These are phyloP conservation scores for Dioscorea dumetorum DNA, from an alignment of 106 monocot genomes.

Conservation along the genomic window DNA sequence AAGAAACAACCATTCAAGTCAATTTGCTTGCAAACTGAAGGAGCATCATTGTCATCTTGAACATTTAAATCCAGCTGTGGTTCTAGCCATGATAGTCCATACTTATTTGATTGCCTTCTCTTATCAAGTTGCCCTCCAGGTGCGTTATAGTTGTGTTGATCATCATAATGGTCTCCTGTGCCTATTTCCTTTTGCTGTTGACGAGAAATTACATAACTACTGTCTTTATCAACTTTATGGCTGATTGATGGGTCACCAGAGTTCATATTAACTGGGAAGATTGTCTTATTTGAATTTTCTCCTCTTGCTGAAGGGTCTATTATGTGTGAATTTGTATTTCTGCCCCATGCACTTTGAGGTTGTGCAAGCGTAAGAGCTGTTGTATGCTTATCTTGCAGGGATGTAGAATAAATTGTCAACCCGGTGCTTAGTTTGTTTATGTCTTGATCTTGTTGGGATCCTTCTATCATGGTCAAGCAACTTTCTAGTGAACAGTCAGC, in stretches of 20 bases:
- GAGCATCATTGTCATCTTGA: slow-evolving; percentile 8
- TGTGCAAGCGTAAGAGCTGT: not conserved
- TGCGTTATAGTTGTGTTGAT: not conserved
- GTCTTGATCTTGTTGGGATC: slow-evolving; percentile 21
- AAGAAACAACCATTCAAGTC: slow-evolving; percentile 49
- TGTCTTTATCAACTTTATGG: not conserved
- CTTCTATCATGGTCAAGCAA: slow-evolving; percentile 33
- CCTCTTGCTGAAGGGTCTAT: too few species aligned
- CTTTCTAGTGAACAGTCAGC: slow-evolving; percentile 31
- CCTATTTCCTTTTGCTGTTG: slow-evolving; percentile 2
- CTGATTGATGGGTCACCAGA: too few species aligned
- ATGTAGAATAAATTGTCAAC: not conserved
- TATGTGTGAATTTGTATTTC: not conserved
- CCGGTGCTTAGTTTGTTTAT: slow-evolving; percentile 8
- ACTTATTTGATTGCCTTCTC: not conserved
- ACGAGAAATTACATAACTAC: not conserved
- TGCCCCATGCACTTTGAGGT: slow-evolving; percentile 7
- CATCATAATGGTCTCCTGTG: not conserved
- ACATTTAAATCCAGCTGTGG: slow-evolving; percentile 26
- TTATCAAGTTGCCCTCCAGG: slow-evolving; percentile 1
- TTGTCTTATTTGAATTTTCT: too few species aligned
- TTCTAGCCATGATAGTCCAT: not conserved
- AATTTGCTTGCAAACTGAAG: slow-evolving; percentile 23
- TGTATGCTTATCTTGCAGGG: not conserved
- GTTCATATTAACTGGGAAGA: too few species aligned